Base-by-base conservation (phyloP, 805 yeast species). In the Wickerhamiella kazuoi region DNA sequence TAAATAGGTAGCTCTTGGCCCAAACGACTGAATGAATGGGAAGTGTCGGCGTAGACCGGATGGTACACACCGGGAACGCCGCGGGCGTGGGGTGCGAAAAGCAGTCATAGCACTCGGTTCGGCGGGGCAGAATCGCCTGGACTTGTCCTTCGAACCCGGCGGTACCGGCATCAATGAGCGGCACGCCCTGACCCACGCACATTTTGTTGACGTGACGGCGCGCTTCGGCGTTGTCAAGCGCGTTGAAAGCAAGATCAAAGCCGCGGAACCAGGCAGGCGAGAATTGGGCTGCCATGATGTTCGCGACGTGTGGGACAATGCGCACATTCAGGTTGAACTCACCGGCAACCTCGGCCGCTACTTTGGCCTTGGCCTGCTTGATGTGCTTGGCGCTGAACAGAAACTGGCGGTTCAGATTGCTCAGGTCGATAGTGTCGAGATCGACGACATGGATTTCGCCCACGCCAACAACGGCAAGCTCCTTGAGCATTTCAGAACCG, bases 401-500 rank as follows among this genome's bases (percentile, higher is more conserved):
- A 52, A 90, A 90, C 57, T 90, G 99, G 41, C 99, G 69, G 55
- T 90, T 90, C 55, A 90, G 66, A 56, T 90, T 90, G 40, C 93
- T 79, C 24, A 90, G 63, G 46, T 93, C 96, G 49, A 90, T 82
- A 0, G 97, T 90, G 54, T 90, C 99, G 41, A 90, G 65, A 60
- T 90, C 99, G n/a, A 86, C 57, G 8, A 51, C 31, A 36, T 51
- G 54, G 24, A 51, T 44, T 38, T 49, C 52, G 32, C 51, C 49
- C 14, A 51, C 48, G 29, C 98, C 98, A 71, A 86, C 71, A 68
- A 90, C 69, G 4, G 96, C 95, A 94, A 97, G 86, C 53, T 84
- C 90, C 60, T 90, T 90, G 54, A 90, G 66, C 84, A 90, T 86
- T 64, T 90, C 99, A 65, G 98, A 90, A 29, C 99, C 99, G 64